A percentile compares a stretch with the other conserved stretches of the same genome.
These are phyloP conservation scores for Yarrowia porcina DNA, from an alignment of 805 yeast genomes.

Conservation along the genomic window DNA sequence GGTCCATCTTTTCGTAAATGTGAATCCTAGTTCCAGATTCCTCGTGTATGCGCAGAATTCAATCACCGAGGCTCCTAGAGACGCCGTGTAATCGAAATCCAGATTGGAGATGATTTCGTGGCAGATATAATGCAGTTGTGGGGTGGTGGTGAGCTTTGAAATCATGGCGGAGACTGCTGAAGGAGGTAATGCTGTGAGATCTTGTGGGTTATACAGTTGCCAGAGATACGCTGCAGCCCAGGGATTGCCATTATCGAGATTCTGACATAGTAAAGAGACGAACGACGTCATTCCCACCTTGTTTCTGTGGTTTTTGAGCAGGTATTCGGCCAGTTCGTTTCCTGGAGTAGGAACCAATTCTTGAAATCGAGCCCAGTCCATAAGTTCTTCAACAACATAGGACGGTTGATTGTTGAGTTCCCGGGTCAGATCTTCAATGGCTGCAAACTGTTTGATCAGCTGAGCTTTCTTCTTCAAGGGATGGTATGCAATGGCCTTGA, in stretches of 20 bases:
- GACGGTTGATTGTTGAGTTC: background rate
- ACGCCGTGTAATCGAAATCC: background rate
- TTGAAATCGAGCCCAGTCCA: conserved; percentile 6
- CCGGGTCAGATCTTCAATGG: background rate
- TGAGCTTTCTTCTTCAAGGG: background rate
- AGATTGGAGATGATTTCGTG: background rate
- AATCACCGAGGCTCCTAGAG: background rate
- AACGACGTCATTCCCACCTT: background rate
- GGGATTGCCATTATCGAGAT: conserved; percentile 6
- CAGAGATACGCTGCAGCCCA: conserved; percentile 11
- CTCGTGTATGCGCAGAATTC: background rate
- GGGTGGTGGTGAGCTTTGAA: background rate
- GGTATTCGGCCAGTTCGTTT: background rate
- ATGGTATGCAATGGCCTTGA: conserved; percentile 10
- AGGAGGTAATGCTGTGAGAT: background rate
- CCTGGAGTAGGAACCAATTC: background rate
- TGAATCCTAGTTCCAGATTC: background rate
- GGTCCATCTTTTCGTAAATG: background rate
- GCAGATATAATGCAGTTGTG: conserved; percentile 6
- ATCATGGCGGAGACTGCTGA: background rate
- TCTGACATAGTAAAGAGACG: background rate
- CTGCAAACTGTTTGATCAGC: background rate
- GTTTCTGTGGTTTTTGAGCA: background rate
- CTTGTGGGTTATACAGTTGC: background rate
- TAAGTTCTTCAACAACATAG: background rate